Conservation (phyloP, 306 rosid species). For the Sindora glabra region DNA sequence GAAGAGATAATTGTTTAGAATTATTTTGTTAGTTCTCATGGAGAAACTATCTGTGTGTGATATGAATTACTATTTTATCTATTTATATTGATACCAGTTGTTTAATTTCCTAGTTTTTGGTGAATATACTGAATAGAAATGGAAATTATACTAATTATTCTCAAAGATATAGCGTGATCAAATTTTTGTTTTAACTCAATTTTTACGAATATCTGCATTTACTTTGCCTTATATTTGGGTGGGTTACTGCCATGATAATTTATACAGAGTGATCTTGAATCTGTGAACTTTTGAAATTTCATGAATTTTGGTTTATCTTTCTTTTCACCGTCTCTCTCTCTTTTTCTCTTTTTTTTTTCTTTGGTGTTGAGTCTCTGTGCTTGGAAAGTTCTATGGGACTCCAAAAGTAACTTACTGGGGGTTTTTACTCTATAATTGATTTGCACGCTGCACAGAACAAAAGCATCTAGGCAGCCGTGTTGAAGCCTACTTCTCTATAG, state of each 20-base stretch:
- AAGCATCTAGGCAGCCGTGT: no score
- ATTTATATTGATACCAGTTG: no score
- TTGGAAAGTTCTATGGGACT: background rate
- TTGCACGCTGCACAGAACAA: background rate
- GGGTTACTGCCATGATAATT: background rate
- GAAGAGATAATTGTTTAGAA: no score
- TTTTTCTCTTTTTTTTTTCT: background rate
- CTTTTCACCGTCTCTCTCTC: no score
- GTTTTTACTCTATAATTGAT: background rate
- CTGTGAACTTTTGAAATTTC: background rate
- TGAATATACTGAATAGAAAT: no score
- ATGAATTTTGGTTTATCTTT: background rate
- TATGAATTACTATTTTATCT: no score
- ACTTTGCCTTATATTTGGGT: background rate
- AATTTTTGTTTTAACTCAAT: background rate
- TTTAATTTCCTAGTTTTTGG: no score
- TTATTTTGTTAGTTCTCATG: no score
- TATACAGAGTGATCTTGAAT: background rate
- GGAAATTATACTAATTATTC: conserved; percentile 12
- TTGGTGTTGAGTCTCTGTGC: background rate
- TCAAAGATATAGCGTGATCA: background rate
- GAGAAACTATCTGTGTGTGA: no score
- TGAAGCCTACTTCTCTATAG: no score
- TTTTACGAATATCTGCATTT: no score
- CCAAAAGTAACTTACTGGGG: background rate